Evolutionary conservation across 495 filamentous ascomycete species (phyloP).

Genomic region (Pseudoneurospora amorphoporcata): DNA sequence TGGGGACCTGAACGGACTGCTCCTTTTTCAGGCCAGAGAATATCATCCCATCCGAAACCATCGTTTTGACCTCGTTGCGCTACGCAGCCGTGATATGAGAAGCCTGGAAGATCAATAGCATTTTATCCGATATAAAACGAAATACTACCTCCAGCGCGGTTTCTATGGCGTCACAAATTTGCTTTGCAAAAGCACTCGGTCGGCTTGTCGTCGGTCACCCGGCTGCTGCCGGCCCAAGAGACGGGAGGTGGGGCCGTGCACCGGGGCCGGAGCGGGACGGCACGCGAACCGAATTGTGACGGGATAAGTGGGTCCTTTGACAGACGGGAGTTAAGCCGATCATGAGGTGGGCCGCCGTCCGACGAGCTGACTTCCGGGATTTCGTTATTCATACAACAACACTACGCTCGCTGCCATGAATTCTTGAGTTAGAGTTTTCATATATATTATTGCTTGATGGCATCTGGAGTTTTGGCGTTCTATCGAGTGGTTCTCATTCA

Average conservation of each 20-base stretch:
- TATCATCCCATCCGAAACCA: not conserved
- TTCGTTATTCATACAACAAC: too few species aligned
- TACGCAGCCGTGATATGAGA: not conserved
- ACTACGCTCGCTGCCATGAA: too few species aligned
- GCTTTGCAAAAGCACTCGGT: not conserved
- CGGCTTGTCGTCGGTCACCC: not conserved
- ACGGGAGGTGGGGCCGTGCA: not conserved
- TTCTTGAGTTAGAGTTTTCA: too few species aligned
- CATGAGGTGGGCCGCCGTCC: not conserved
- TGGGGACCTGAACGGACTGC: not conserved
- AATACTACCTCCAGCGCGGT: too few species aligned
- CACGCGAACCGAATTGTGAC: not conserved
- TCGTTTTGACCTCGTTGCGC: not conserved
- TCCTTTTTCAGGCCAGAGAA: not conserved
- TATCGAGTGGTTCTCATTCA: too few species aligned
- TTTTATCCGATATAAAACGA: not conserved
- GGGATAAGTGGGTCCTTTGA: not conserved
- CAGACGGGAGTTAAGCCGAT: not conserved
- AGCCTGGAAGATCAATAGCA: not conserved
- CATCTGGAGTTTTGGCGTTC: too few species aligned
- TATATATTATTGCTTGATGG: too few species aligned
- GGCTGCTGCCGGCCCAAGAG: not conserved
- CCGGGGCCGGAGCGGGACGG: not conserved
- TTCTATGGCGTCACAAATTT: too few species aligned
- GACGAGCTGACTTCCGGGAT: not conserved